Base-by-base conservation (phyloP, 345 rosid species). In the Toxicodendron radicans region DNA sequence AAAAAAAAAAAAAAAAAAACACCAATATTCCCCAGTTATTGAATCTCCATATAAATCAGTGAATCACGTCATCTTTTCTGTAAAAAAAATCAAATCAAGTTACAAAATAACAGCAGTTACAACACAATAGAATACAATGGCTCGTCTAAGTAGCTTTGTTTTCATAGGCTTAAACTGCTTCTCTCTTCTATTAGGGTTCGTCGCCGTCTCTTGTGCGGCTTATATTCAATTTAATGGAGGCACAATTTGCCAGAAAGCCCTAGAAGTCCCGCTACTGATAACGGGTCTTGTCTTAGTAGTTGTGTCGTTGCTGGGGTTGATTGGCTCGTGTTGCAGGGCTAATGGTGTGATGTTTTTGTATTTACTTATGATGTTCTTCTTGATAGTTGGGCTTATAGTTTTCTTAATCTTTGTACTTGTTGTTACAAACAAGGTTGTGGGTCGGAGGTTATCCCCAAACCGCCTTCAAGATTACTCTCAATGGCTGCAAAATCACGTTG, bases 391-490 rank as follows among this genome's bases (percentile, higher is more conserved):
- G 21, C 32, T 84, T 0, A 1, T 76, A 2, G 72, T 23, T 8
- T 68, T 73, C 46, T 74, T 79, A 12, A 43, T 69, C 11, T 81
- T 84, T 12, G 57, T 68, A 0, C 59, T 81, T 21, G 43, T 69
- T 17, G 79, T 81, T 11, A 84, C 83, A 9, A 81, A 84, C 51
- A 51, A 58, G 58, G 68, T 73, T 11, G 76, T 35, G 0, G 83
- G 78, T 2, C 30, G 54, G 75, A 78, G 54, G 0, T 23, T 75
- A 18, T 64, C 87, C 1, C 71, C 71, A 9, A 14, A 52, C 30
- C 78, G 82, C 30, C 75, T 84, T 5, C 79, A 77, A n/a, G 87
- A 76, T 64, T 77, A 75, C 52, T 43, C 52, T 11, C 4, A 8
- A 48, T 81, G 84, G 84, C n/a, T 84, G 73, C 74, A 57, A 41